Conservation (phyloP, 2,329 filamentous ascomycete species). For the Rugonectria rugulosa region DNA sequence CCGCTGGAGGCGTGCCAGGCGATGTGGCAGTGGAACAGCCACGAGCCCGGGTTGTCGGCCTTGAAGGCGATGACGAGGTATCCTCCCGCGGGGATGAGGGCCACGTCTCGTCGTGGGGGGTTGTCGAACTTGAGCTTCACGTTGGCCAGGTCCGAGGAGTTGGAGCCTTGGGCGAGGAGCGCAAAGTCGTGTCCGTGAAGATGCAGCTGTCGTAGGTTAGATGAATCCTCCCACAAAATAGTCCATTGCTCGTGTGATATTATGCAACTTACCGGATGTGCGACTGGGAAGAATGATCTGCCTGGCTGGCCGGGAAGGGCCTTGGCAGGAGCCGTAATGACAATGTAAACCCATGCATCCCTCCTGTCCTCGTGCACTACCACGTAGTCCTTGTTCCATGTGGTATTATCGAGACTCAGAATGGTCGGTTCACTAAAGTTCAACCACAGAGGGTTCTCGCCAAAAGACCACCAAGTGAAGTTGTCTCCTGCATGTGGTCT, state of each 20-base stretch:
- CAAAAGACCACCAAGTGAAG: slow-evolving; percentile 6
- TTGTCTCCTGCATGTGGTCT: neutral
- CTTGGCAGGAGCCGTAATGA: slow-evolving; percentile 13
- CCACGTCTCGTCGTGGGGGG: slow-evolving; percentile 22
- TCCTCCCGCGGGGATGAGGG: slow-evolving; percentile 16
- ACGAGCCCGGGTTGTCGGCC: slow-evolving; percentile 19
- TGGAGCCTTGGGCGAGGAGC: slow-evolving; percentile 16
- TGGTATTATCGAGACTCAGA: slow-evolving; percentile 11
- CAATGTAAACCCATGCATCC: slow-evolving; percentile 21
- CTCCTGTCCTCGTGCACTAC: slow-evolving; percentile 16
- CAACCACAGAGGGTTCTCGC: slow-evolving; percentile 22
- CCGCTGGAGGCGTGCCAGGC: slow-evolving; percentile 24
- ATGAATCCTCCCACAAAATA: no score
- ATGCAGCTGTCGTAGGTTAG: slow-evolving; percentile 2
- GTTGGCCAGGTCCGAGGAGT: neutral
- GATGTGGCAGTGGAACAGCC: slow-evolving; percentile 23
- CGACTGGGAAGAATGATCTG: slow-evolving; percentile 5
- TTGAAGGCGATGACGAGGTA: slow-evolving; percentile 20
- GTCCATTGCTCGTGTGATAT: no score
- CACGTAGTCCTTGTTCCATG: slow-evolving; percentile 16
- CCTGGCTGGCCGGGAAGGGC: neutral
- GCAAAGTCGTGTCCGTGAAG: slow-evolving; percentile 26
- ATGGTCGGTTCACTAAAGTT: slow-evolving; percentile 26
- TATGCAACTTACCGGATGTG: slow-evolving; percentile 20
- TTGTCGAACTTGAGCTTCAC: slow-evolving; percentile 18